Base-by-base conservation (phyloP, 2,329 filamentous ascomycete genomes). In the Emergomyces pasteurianus region DNA sequence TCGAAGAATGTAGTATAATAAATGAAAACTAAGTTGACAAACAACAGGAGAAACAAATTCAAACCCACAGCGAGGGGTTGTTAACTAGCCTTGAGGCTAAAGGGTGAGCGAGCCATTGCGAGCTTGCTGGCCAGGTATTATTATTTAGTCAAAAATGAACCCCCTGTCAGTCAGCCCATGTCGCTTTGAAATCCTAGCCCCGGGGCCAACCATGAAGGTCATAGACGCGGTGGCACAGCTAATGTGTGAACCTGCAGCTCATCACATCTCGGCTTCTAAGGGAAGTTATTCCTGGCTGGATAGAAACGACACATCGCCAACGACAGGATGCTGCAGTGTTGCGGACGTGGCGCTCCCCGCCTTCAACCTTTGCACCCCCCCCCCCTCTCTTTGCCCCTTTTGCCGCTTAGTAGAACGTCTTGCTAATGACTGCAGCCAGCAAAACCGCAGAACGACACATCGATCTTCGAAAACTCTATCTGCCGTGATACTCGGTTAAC, bases 211-310 rank as follows among this genome's bases (percentile, higher is more conserved):
- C 54, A n/a, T 58, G 42, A 49, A 47, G 5, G 42, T 12, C 34
- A 12, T 53, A 59, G 49, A 36, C 26, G 46, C 58, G 47, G 58
- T 59, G 58, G 36, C 31, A 59, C 58, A 31, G 58, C 46, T 61
- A 58, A 53, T 57, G 52, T 58, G 52, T 28, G 54, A 61, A 60
- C 59, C 23, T 57, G 59, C 59, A 61, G 42, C 31, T 31, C 59
- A 58, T 61, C 59, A 61, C 59, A 60, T 50, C 53, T 54, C 18
- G 36, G 16, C 42, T 31, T 14, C 46, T 43, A 34, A 34, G 49
- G 49, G 21, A 38, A 14, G 31, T 38, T 23, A 54, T 38, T 38
- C 28, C 52, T 23, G 42, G 57, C 46, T 58, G 36, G 38, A 21
- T 3, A 46, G n/a, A 49, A 12, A 49, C 6, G 18, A 43, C 16